Evolutionary conservation across 2,329 filamentous ascomycete species (phyloP).

Genomic region (Aspergillus fumigatiaffinis): DNA sequence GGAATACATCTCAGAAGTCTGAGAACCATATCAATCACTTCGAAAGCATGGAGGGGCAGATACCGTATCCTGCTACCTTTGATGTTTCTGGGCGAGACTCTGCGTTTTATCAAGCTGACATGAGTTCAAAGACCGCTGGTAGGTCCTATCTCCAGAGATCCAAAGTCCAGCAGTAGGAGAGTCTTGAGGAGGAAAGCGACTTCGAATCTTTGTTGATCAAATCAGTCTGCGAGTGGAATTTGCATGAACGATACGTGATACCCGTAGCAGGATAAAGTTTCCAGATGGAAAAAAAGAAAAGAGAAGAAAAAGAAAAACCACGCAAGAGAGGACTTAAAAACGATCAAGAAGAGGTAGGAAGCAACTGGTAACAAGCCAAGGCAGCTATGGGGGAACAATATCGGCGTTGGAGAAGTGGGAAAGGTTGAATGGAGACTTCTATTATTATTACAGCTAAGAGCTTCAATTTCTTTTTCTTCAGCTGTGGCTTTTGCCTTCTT

Average conservation of each 20-base stretch:
- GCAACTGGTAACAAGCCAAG: neutral
- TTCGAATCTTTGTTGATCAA: neutral
- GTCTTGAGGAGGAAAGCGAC: neutral
- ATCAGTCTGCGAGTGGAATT: neutral
- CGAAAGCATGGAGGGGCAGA: neutral
- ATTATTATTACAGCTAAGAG: neutral
- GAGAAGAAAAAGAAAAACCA: neutral
- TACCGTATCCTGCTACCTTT: neutral
- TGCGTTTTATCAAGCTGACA: neutral
- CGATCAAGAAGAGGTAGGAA: neutral
- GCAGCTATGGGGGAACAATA: neutral
- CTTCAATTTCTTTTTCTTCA: neutral
- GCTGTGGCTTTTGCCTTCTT: neutral
- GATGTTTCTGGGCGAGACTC: neutral
- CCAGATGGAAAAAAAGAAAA: neutral
- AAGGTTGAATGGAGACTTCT: neutral
- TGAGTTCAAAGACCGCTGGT: neutral
- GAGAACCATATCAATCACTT: neutral
- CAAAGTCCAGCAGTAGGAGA: neutral
- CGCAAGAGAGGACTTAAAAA: neutral
- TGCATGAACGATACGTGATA: neutral
- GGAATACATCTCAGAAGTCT: constrained; percentile 3
- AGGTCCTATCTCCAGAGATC: neutral
- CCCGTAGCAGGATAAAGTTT: neutral
- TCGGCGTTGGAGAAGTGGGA: neutral